phyloP scores from a whole-genome alignment of 1,284 basidiomycete species.

The Rhodotorula glutinis region DNA sequence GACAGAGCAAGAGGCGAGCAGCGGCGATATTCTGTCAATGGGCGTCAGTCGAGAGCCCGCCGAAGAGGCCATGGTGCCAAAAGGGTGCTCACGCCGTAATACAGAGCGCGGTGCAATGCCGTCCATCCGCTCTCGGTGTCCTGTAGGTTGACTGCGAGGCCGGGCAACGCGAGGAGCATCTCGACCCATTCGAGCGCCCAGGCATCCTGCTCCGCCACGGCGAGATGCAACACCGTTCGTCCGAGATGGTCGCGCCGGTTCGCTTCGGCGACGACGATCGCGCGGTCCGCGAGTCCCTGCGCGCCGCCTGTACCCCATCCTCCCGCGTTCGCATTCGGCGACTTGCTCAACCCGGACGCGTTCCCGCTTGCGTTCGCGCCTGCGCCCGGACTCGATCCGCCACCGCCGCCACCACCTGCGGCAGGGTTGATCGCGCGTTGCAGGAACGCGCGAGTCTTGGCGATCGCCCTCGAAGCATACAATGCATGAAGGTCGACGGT shows the following conservation, averaged over 20 bases:
- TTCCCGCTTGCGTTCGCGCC: not conserved
- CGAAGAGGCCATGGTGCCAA: not conserved
- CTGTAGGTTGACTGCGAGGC: constrained; percentile 73
- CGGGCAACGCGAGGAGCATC: constrained; percentile 72
- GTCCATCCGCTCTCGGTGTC: constrained; percentile 90
- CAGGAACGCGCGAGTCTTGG: constrained; percentile 34
- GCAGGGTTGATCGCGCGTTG: constrained; percentile 11
- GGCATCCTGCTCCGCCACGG: constrained; percentile 60
- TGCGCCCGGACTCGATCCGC: not conserved
- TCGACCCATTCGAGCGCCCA: constrained; percentile 74
- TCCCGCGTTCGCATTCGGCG: not conserved
- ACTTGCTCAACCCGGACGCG: constrained; percentile 20
- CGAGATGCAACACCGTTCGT: constrained; percentile 76
- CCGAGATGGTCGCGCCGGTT: constrained; percentile 71
- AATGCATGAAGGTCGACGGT: constrained; percentile 36
- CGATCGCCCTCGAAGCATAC: constrained; percentile 34
- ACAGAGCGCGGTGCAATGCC: constrained; percentile 84
- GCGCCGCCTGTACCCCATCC: constrained; percentile 13
- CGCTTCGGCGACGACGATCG: constrained; percentile 54
- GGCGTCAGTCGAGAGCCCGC: too few species aligned
- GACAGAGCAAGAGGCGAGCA: constrained; percentile 70
- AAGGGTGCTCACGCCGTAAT: constrained; percentile 56
- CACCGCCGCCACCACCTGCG: not conserved
- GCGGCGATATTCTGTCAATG: constrained; percentile 62
- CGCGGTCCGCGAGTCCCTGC: constrained; percentile 7